Evolutionary conservation across 768 basidiomycete genomes (phyloP).

Genomic region (Phylloporus sp.): DNA sequence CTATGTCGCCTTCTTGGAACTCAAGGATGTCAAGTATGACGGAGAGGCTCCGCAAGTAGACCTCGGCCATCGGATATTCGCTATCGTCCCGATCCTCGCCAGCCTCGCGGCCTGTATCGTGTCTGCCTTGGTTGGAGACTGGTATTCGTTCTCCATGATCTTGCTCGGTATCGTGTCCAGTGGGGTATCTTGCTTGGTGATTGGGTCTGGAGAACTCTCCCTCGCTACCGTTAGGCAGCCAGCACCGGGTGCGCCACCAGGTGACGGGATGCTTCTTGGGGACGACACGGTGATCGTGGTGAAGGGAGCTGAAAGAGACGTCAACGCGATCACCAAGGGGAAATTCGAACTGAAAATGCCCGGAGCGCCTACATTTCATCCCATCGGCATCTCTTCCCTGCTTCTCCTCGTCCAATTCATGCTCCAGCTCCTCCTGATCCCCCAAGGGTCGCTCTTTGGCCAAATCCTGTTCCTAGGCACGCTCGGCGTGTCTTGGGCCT

Average conservation of each 20-base stretch:
- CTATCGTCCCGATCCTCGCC: constrained; percentile 19
- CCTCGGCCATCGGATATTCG: constrained; percentile 11
- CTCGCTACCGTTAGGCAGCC: constrained; percentile 16
- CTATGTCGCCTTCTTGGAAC: constrained; percentile 19
- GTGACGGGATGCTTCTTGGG: constrained; percentile 30
- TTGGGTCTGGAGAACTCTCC: constrained; percentile 27
- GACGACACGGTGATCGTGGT: constrained; percentile 26
- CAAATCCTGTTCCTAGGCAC: constrained; percentile 33
- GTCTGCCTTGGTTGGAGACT: constrained; percentile 27
- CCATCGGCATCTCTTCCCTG: constrained; percentile 27
- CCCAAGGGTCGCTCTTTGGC: constrained; percentile 32
- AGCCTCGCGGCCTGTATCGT: constrained; percentile 22
- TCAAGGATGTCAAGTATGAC: constrained; percentile 22
- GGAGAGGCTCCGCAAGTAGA: constrained; percentile 3
- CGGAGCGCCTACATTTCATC: constrained; percentile 12
- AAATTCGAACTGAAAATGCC: constrained; percentile 21
- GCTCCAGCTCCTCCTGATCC: constrained; percentile 32
- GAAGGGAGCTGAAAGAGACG: constrained; percentile 28
- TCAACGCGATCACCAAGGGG: constrained; percentile 32
- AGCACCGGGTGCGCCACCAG: constrained; percentile 24
- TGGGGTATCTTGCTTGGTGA: constrained; percentile 26
- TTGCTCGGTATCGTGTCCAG: constrained; percentile 31
- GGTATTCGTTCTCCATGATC: constrained; percentile 31
- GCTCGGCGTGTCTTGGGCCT: constrained; percentile 31
- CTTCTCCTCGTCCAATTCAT: constrained; percentile 32